A percentile compares a stretch with the other conserved stretches of the same genome.
Evolutionary conservation across 306 rosid genomes (phyloP).

Genomic region (Cercis canadensis): DNA sequence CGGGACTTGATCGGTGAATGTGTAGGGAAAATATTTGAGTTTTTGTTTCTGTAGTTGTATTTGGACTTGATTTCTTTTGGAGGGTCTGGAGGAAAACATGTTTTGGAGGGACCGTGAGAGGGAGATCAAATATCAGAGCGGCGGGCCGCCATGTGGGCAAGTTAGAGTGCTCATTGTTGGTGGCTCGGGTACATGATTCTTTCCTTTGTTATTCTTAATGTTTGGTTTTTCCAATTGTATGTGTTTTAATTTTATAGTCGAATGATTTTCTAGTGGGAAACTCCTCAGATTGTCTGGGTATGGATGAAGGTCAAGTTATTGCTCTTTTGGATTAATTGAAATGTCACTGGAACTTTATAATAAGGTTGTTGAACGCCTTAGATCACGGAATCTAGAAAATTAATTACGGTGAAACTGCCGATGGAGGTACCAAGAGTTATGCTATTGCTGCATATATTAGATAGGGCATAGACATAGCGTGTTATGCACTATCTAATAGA

Average conservation of each 20-base stretch:
- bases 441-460: constrained; percentile 1
- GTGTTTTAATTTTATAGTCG: background rate
- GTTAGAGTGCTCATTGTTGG: constrained; percentile 81
- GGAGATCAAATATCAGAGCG: constrained; percentile 57
- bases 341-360: constrained; percentile 20
- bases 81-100: constrained; percentile 54
- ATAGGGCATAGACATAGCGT: background rate
- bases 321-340: constrained; percentile 1
- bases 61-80: constrained; percentile 35
- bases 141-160: constrained; percentile 70
- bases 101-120: constrained; percentile 78
- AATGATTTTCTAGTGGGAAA: background rate
- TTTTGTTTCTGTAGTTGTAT: constrained; percentile 27
- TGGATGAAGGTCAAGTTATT: constrained; percentile 10
- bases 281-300: background rate
- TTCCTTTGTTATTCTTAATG: background rate
- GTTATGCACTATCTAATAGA: background rate
- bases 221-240: background rate
- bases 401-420: constrained; percentile 10
- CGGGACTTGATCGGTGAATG: constrained; percentile 49
- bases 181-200: constrained; percentile 60
- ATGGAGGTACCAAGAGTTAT: constrained; percentile 9
- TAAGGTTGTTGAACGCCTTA: constrained; percentile 15
- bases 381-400: constrained; percentile 27
- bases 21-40: constrained; percentile 7